These are phyloP conservation scores for Pyrus betulifolia DNA, from an alignment of 306 rosid genomes.

Conservation along the genomic window DNA sequence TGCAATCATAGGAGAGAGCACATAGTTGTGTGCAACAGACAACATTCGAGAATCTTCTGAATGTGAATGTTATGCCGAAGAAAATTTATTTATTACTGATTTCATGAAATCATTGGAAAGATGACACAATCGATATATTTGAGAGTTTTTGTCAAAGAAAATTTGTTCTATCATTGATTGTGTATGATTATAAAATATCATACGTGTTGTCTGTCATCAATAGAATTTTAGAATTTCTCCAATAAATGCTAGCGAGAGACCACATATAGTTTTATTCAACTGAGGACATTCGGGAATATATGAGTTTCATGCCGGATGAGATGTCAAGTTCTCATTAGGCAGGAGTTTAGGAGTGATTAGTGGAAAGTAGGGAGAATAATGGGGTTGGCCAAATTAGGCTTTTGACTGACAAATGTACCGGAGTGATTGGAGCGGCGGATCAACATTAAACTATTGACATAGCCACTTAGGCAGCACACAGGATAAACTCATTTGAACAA, in stretches of 20 bases:
- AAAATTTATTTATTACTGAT: too few relatives aligned
- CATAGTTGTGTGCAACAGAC: neutral
- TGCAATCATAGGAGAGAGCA: neutral
- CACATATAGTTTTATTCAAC: too few relatives aligned
- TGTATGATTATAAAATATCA: too few relatives aligned
- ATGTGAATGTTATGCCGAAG: too few relatives aligned
- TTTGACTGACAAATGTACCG: neutral
- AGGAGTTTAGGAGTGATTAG: neutral
- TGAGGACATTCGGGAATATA: neutral
- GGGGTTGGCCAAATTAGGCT: neutral
- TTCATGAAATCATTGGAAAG: too few relatives aligned
- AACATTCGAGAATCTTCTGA: neutral
- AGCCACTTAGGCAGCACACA: neutral
- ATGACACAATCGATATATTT: too few relatives aligned
- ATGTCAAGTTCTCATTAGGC: conserved; percentile 1
- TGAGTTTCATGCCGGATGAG: neutral
- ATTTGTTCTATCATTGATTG: too few relatives aligned
- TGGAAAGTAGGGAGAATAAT: neutral
- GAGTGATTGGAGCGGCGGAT: neutral
- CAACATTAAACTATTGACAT: neutral
- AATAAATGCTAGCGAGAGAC: too few relatives aligned
- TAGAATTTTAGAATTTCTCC: too few relatives aligned
- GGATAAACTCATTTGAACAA: neutral
- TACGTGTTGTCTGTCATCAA: too few relatives aligned
- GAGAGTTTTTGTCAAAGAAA: neutral